phyloP scores from a whole-genome alignment of 2,329 filamentous ascomycete species.

The Aspergillus sp. region DNA sequence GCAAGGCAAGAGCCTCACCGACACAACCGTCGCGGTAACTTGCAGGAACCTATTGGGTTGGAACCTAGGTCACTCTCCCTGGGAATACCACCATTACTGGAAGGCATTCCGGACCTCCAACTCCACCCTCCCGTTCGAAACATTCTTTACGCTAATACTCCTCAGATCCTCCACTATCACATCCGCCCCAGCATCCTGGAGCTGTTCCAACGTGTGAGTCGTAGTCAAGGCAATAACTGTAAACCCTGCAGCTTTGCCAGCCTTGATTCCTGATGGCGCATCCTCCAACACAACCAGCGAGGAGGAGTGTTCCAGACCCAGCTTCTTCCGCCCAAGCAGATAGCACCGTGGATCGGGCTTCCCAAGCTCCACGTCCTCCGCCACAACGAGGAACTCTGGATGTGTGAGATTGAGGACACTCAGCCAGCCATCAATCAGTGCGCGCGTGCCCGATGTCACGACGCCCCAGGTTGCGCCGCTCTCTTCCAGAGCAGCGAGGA shows the following conservation, averaged over 20 bases:
- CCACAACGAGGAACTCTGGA: conserved; percentile 68
- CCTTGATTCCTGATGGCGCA: conserved; percentile 77
- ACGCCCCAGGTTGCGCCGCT: conserved; percentile 77
- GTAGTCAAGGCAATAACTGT: conserved; percentile 81
- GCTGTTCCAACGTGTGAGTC: conserved; percentile 72
- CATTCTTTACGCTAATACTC: conserved; percentile 64
- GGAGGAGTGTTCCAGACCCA: conserved; percentile 51
- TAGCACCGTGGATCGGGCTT: conserved; percentile 80
- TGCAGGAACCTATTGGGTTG: neutral
- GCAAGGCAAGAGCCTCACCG: neutral
- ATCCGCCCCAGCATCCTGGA: conserved; percentile 75
- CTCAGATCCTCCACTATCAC: conserved; percentile 80
- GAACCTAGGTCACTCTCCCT: neutral
- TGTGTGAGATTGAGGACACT: conserved; percentile 63
- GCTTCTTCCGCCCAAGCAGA: conserved; percentile 62
- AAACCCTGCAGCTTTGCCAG: conserved; percentile 84
- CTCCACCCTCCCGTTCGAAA: conserved; percentile 59
- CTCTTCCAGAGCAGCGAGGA: conserved; percentile 67
- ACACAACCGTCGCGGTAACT: neutral
- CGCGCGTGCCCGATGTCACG: conserved; percentile 67
- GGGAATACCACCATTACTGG: conserved; percentile 25
- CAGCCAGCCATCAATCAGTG: conserved; percentile 71
- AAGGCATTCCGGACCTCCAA: conserved; percentile 66
- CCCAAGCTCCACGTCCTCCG: conserved; percentile 71
- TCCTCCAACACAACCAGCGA: conserved; percentile 80